phyloP scores from a whole-genome alignment of 2,329 filamentous ascomycete genomes.

The Monilinia polystroma region DNA sequence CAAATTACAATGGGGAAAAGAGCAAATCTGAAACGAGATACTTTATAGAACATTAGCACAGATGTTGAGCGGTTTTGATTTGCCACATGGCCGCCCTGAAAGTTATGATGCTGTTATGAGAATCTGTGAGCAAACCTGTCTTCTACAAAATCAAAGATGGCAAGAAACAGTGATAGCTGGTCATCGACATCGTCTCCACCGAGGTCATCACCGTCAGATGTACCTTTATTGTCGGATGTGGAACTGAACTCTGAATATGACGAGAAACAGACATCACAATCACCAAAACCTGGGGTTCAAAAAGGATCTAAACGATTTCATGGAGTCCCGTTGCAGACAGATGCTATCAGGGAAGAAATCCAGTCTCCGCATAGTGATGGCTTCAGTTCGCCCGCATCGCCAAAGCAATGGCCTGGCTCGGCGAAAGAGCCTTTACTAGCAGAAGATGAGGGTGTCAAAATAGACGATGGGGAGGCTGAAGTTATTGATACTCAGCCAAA shows the following conservation, averaged over 20 bases:
- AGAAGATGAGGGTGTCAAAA: neutral
- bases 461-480: neutral
- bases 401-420: conserved; percentile 3
- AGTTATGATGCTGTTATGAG: neutral
- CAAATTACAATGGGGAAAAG: neutral
- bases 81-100: neutral
- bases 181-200: neutral
- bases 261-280: neutral
- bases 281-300: neutral
- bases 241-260: neutral
- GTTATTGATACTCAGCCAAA: neutral
- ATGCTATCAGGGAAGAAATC: conserved; percentile 9
- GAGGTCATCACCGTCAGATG: neutral
- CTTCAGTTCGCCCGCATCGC: conserved; percentile 4
- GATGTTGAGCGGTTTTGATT: neutral
- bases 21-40: neutral
- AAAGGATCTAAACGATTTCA: neutral
- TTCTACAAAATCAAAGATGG: conserved; percentile 13
- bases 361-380: neutral
- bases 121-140: neutral
- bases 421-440: conserved; percentile 17
- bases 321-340: conserved; percentile 6
- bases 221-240: conserved; percentile 10
- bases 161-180: neutral
- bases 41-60: conserved; percentile 2